These are phyloP conservation scores for Copromyces sp. DNA, from an alignment of 495 filamentous ascomycete species.

Conservation along the genomic window DNA sequence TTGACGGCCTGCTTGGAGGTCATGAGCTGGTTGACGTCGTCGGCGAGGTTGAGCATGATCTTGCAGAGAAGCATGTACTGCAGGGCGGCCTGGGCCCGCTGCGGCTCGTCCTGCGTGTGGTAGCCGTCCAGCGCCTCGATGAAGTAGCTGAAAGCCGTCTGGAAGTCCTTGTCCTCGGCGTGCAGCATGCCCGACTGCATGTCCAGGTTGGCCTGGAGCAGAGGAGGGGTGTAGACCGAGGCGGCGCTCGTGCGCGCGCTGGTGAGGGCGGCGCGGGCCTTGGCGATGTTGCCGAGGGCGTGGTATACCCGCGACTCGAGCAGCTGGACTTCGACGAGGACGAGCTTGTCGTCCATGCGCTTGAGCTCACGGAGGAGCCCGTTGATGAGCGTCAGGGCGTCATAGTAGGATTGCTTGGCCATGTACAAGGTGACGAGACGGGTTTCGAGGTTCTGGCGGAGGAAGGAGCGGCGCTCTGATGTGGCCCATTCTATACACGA, in stretches of 20 bases:
- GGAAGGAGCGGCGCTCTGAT: slow-evolving; percentile 82
- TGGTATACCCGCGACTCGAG: slow-evolving; percentile 96
- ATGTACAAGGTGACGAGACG: slow-evolving; percentile 89
- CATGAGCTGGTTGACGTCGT: slow-evolving; percentile 90
- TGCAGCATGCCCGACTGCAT: slow-evolving; percentile 99
- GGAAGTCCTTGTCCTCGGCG: slow-evolving; percentile 97
- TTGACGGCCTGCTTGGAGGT: slow-evolving; percentile 89
- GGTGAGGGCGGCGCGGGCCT: slow-evolving; percentile 90
- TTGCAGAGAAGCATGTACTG: slow-evolving; percentile 99
- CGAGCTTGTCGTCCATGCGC: slow-evolving; percentile 95
- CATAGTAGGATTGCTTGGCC: slow-evolving; percentile 92
- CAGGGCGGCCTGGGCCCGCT: slow-evolving; percentile 78
- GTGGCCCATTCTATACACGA: slow-evolving; percentile 99
- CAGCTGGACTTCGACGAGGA: slow-evolving; percentile 96
- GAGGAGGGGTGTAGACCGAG: slow-evolving; percentile 90
- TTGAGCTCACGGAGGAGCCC: slow-evolving; percentile 89
- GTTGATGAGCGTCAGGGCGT: slow-evolving; percentile 94
- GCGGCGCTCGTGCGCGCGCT: slow-evolving; percentile 90
- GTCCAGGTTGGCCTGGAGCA: slow-evolving; percentile 89
- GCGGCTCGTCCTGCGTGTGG: slow-evolving; percentile 77
- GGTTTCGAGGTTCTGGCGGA: slow-evolving; percentile 96
- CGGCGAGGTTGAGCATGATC: slow-evolving; percentile 95
- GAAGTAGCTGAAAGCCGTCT: slow-evolving; percentile 96
- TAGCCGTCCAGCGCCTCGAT: slow-evolving; percentile 98
- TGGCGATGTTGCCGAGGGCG: slow-evolving; percentile 90